phyloP scores from a whole-genome alignment of 2,329 filamentous ascomycete genomes.

The Metarhizium guizhouense region DNA sequence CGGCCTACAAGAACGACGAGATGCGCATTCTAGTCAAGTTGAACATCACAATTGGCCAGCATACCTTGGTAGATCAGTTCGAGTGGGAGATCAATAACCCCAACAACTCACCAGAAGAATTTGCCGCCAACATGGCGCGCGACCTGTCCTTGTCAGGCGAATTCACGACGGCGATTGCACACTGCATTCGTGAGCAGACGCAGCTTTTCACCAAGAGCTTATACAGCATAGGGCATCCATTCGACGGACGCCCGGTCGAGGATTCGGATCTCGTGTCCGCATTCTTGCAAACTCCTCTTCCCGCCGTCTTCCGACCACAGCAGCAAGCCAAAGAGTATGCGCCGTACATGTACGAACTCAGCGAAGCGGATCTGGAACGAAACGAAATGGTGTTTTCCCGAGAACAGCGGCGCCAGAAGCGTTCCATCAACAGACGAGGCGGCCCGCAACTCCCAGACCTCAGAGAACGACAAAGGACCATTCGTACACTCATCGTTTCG shows the following conservation, averaged over 20 bases:
- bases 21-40: conserved; percentile 95
- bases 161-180: conserved; percentile 94
- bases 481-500: conserved; percentile 85
- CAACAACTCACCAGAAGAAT: conserved; percentile 87
- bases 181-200: conserved; percentile 92
- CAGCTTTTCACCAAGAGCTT: conserved; percentile 91
- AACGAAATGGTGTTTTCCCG: conserved; percentile 89
- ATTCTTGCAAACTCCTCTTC: conserved; percentile 77
- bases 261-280: conserved; percentile 81
- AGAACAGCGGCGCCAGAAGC: conserved; percentile 89
- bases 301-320: conserved; percentile 77
- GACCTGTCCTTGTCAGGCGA: conserved; percentile 90
- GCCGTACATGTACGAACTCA: conserved; percentile 89
- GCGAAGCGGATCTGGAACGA: conserved; percentile 78
- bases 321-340: conserved; percentile 91
- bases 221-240: conserved; percentile 88
- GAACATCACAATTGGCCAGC: conserved; percentile 93
- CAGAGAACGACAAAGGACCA: conserved; percentile 87
- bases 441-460: conserved; percentile 92
- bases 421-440: conserved; percentile 86
- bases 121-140: conserved; percentile 78
- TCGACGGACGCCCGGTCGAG: conserved; percentile 87
- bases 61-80: conserved; percentile 92
- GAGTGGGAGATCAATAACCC: conserved; percentile 99
- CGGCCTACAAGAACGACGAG: conserved; percentile 96